Percentiles rank a stretch among this genome's conserved stretches.
These are phyloP conservation scores for Byssothecium circinans DNA, from an alignment of 2,329 filamentous ascomycete species.

Conservation along the genomic window DNA sequence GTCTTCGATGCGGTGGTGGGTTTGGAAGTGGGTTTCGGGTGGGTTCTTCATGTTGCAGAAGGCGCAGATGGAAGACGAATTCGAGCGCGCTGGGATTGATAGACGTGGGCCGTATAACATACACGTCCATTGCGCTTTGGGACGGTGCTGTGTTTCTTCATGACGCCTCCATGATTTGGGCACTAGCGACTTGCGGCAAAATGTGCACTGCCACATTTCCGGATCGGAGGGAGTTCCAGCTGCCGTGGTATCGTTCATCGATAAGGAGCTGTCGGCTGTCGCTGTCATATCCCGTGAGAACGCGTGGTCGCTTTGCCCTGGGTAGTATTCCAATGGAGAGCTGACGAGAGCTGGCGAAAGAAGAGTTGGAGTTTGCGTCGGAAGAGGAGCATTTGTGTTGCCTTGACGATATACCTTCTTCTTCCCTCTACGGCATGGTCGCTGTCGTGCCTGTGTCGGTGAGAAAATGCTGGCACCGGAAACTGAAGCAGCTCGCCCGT, in stretches of 20 bases:
- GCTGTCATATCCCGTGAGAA: not conserved
- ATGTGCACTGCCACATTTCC: constrained; percentile 41
- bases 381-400: constrained; percentile 8
- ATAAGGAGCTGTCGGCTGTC: not conserved
- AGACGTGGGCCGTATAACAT: constrained; percentile 31
- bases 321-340: constrained; percentile 2
- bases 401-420: constrained; percentile 40
- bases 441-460: constrained; percentile 1
- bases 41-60: constrained; percentile 35
- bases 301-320: not conserved
- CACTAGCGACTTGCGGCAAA: constrained; percentile 29
- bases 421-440: constrained; percentile 34
- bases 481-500: constrained; percentile 11
- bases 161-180: constrained; percentile 43
- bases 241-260: not conserved
- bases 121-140: constrained; percentile 39
- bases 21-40: constrained; percentile 30
- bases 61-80: constrained; percentile 21
- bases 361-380: constrained; percentile 9
- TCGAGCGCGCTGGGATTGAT: constrained; percentile 9
- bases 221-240: constrained; percentile 7
- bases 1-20: constrained; percentile 34
- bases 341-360: constrained; percentile 11
- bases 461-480: constrained; percentile 8
- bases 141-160: constrained; percentile 41